phyloP scores from a whole-genome alignment of 2,329 filamentous ascomycete genomes.

The Colletotrichum sojae region DNA sequence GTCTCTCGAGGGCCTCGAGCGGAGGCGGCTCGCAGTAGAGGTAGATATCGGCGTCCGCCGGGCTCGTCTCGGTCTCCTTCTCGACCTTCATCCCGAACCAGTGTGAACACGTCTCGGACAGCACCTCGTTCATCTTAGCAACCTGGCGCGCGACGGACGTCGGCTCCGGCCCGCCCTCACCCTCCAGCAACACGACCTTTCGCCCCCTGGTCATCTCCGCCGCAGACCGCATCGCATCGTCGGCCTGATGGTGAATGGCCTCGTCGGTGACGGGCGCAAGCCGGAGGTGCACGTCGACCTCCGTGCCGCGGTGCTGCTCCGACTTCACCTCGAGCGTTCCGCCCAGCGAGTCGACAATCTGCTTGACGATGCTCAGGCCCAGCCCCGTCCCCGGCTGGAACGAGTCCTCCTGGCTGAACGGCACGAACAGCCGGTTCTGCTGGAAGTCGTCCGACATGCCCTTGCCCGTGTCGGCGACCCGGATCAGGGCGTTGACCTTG shows the following conservation, averaged over 20 bases:
- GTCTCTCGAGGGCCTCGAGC: slow-evolving; percentile 41
- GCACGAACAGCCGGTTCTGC: slow-evolving; percentile 71
- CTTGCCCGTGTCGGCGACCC: slow-evolving; percentile 73
- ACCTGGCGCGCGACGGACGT: slow-evolving; percentile 34
- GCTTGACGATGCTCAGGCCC: slow-evolving; percentile 74
- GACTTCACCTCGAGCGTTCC: slow-evolving; percentile 72
- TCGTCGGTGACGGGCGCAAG: slow-evolving; percentile 46
- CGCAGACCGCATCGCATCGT: slow-evolving; percentile 32
- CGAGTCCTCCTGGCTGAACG: slow-evolving; percentile 74
- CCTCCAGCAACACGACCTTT: slow-evolving; percentile 43
- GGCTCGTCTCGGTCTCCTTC: slow-evolving; percentile 32
- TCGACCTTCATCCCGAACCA: slow-evolving; percentile 54
- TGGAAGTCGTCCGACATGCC: slow-evolving; percentile 76
- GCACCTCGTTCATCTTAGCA: slow-evolving; percentile 46
- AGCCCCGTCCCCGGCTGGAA: slow-evolving; percentile 73
- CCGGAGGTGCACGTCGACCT: slow-evolving; percentile 64
- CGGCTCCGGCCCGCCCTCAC: not conserved
- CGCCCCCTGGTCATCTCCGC: slow-evolving; percentile 39
- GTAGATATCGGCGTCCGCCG: slow-evolving; percentile 43
- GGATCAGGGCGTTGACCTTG: slow-evolving; percentile 53
- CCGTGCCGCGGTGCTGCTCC: slow-evolving; percentile 67
- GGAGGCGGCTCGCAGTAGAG: slow-evolving; percentile 49
- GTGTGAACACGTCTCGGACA: slow-evolving; percentile 48
- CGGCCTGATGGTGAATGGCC: slow-evolving; percentile 36
- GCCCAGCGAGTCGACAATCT: slow-evolving; percentile 71